Base-by-base conservation (phyloP, 1,284 basidiomycete species). In the Sutorius eximius region DNA sequence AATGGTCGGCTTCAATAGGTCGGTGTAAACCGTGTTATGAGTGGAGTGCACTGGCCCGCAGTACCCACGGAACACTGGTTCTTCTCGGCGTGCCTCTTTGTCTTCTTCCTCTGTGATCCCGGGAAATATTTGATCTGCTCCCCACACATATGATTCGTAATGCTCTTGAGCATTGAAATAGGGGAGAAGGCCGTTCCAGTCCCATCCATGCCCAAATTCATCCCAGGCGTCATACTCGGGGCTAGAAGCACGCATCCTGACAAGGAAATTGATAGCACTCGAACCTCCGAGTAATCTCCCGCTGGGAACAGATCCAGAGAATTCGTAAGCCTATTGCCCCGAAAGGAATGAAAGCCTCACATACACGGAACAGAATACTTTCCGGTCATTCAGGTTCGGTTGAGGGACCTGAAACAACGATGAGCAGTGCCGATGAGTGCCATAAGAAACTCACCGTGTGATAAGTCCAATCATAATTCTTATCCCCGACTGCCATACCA, bases 201-300 rank as follows among this genome's bases (percentile, higher is more conserved):
- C 32, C 61, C 63, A 65, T 34, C 61, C 61, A 24, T 10, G 9
- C 29, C 61, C 63, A 2, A 62, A 65, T 10, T 52, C 55, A 6
- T 52, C 36, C 61, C 63, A 62, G 22, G 54, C 45, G 38, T 62
- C 61, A 11, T 62, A 65, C 46, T 65, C 63, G 4, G 49, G 41
- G 22, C 53, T 32, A 3, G 61, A 61, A 22, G 58, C 61, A 42
- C 61, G 61, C 61, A 63, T 63, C 36, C 53, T 63, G 16, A 41
- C 61, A 37, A 62, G 58, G 16, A 5, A 52, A 37, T 62, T 65
- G 36, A 62, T 62, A 12, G 43, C 61, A 43, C 61, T 62, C 7
- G 61, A 63, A 43, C 61, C 61, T 32, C 61, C 61, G 3, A 62
- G 61, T 36, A 65, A 44, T 34, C 61, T 61, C 22, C 63, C 61